phyloP scores from a whole-genome alignment of 2,329 filamentous ascomycete genomes.

The Thelonectria discophora region DNA sequence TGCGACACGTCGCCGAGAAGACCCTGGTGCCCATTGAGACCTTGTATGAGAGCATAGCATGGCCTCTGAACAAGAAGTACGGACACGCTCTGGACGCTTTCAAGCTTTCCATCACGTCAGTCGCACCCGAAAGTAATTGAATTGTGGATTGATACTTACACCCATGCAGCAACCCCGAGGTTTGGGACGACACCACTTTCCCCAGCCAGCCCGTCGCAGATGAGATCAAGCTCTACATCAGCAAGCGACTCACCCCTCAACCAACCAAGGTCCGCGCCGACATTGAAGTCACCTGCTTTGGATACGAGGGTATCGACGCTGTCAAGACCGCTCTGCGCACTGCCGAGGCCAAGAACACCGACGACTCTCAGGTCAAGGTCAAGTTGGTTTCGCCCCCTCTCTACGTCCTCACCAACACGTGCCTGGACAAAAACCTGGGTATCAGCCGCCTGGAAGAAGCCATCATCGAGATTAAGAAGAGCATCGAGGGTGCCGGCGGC shows the following conservation, averaged over 20 bases:
- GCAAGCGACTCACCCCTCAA: constrained; percentile 95
- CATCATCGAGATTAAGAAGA: constrained; percentile 84
- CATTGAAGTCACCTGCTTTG: constrained; percentile 94
- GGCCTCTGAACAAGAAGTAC: constrained; percentile 98
- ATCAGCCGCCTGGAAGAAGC: constrained; percentile 87
- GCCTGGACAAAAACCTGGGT: constrained; percentile 88
- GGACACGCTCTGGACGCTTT: constrained; percentile 97
- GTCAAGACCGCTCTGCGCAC: constrained; percentile 92
- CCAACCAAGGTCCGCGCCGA: constrained; percentile 99
- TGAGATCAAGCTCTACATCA: constrained; percentile 93
- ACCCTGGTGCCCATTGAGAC: constrained; percentile 92
- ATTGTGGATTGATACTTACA: constrained; percentile 25
- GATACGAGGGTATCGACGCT: constrained; percentile 97
- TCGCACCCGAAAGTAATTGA: constrained; percentile 18
- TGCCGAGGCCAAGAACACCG: constrained; percentile 91
- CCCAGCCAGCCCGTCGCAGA: constrained; percentile 84
- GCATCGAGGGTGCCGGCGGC: constrained; percentile 81
- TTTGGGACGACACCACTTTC: constrained; percentile 94
- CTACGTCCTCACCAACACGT: constrained; percentile 95
- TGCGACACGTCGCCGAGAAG: constrained; percentile 98
- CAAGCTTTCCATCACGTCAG: constrained; percentile 97
- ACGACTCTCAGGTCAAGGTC: constrained; percentile 95
- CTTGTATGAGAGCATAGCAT: constrained; percentile 92
- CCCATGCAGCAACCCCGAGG: constrained; percentile 80
- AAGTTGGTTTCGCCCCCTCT: constrained; percentile 97